Evolutionary conservation across 2,329 filamentous ascomycete species (phyloP).

Genomic region (Lachnellula occidentalis): DNA sequence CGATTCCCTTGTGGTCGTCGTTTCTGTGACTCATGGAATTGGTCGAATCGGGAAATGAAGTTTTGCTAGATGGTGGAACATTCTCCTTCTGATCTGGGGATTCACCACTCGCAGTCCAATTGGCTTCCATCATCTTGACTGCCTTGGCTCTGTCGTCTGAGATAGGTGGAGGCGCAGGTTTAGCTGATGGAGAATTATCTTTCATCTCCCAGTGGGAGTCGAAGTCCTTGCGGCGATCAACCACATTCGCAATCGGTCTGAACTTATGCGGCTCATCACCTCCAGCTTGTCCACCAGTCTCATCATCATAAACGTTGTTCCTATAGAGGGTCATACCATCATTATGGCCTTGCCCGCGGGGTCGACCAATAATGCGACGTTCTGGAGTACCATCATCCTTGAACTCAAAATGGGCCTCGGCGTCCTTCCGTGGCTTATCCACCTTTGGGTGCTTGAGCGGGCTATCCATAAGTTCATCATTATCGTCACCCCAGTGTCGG

Average conservation of each 20-base stretch:
- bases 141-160: conserved; percentile 60
- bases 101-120: conserved; percentile 51
- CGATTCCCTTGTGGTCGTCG: conserved; percentile 23
- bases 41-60: conserved; percentile 25
- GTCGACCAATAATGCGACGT: conserved; percentile 40
- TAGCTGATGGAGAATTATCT: conserved; percentile 56
- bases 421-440: conserved; percentile 69
- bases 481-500: conserved; percentile 74
- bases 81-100: conserved; percentile 47
- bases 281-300: conserved; percentile 31
- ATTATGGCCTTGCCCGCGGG: conserved; percentile 56
- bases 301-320: conserved; percentile 65
- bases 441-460: conserved; percentile 53
- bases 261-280: conserved; percentile 14
- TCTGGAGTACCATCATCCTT: conserved; percentile 64
- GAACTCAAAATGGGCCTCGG: conserved; percentile 78
- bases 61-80: conserved; percentile 23
- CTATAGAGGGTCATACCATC: conserved; percentile 69
- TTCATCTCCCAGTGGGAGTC: conserved; percentile 70
- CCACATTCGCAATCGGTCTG: conserved; percentile 58
- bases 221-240: conserved; percentile 71
- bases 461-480: conserved; percentile 52
- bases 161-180: conserved; percentile 39
- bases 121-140: conserved; percentile 67
- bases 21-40: conserved; percentile 21